Evolutionary conservation across 2,329 filamentous ascomycete genomes (phyloP), one percentile per base, ranked within the genome.

Genomic region (Paracoccidioides brasiliensis): DNA sequence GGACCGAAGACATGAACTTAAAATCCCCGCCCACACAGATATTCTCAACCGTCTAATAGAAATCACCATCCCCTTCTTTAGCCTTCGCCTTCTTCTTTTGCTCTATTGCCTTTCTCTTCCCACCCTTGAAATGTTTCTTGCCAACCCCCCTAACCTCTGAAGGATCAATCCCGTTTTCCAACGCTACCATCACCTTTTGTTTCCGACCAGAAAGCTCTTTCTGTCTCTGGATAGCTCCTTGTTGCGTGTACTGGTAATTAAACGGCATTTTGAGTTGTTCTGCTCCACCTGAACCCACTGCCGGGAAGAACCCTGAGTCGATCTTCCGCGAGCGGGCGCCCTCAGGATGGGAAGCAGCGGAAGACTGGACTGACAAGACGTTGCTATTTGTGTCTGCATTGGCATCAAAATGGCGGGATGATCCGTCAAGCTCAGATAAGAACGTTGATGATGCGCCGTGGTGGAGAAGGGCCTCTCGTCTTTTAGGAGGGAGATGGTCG

Each of bases 221-320:
- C 14, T 77, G 76, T 72, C 88, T 94, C 33, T 78, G 72, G 58
- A 74, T 71, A 5, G 69, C 73, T 4, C 89, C 90, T 66, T 95
- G 89, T 71, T 93, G 80, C 3, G 83, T 84, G 72, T 96, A 94
- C 73, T 93, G 87, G 74, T 93, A 82, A 70, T 84, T 91, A 74
- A 97, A 97, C 0, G 93, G 90, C 76, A 83, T 83, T 55, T 74
- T 83, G 41, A 94, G 61, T 64, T 87, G 85, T 2, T 82, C 86
- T 0, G 78, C 80, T 46, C 76, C 79, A 9, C 80, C 76, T 33
- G 64, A 57, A 55, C 80, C 78, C 1, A 78, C 79, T 2, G 82
- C 74, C 5, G 80, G 84, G 67, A 98, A 98, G 77, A 97, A 98
- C n/a, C 81, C 80, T 66, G 85, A 88, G 73, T 98, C 93, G 22